Base-by-base conservation (phyloP, 1,139 yeast genomes). In the Nakaseomyces delphensis region DNA sequence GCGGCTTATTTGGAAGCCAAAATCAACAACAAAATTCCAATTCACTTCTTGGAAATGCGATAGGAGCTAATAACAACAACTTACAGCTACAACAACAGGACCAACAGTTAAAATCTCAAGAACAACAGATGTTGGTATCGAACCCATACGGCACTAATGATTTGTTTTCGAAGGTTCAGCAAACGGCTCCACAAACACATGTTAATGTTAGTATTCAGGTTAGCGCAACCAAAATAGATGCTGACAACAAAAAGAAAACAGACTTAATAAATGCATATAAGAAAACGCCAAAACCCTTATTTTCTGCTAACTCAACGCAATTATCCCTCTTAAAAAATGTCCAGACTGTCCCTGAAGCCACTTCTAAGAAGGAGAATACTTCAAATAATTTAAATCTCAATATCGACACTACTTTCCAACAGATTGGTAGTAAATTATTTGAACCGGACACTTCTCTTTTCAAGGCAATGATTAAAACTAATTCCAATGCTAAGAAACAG, bases 111-210 rank as follows among this genome's bases (percentile, higher is more conserved):
- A 56, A 49, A 37, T 62, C 51, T 40, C 56, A 53, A 30, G 52
- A 50, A 27, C 60, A 53, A 41, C 53, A 48, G 31, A 52, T 52
- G 45, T 43, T 53, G 43, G 39, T 46, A 41, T 30, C 67, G 48
- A 83, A 83, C 57, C 91, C 93, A 35, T 83, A 80, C 59, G 89
- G 91, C 2, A 70, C 70, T 49, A 80, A 79, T 57, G 85, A 85
- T 4, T 66, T 79, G 41, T 81, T 76, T 64, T 69, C 70, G 24
- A 58, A 57, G 36, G 53, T 55, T 14, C 48, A 50, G 9, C 45
- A 55, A 27, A 57, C 62, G 7, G 51, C 47, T 32, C 37, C 25
- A 15, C 27, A 16, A n/a, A 20, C 37, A n/a, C 25, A 33, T 8
- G 10, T 33, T 13, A 33, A 21, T 33, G 14, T 33, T 4, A 20